Evolutionary conservation across 148 eudicot species (phyloP), one percentile per base, ranked within the genome.

Genomic region (Camellia sinensis): DNA sequence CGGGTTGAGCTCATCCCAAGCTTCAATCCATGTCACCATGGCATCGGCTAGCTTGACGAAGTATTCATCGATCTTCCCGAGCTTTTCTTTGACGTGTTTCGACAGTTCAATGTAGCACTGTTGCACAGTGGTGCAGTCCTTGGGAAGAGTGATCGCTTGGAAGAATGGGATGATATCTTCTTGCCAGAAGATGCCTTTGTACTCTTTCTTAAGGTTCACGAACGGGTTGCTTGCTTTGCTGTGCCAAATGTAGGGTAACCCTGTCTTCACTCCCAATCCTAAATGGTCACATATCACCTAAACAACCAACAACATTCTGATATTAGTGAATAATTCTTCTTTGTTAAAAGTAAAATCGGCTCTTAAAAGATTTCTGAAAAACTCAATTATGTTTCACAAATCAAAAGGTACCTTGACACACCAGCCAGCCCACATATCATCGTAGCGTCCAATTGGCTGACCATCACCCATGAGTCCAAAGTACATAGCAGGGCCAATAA

Each of bases 341-440:
- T 0, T 14, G 11, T 6, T 4, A 60, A 60, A 17, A 3, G 6
- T 3, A 60, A 8, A 60, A 60, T 18, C 22, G 11, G 21, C 7
- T 18, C 22, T 3, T 14, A 53, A 2, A 6, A 19, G 2, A 4
- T 22, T 52, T 13, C 0, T 10, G 41, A 29, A 50, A 48, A 50
- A 37, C 7, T 66, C 44, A 7, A 18, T 17, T 7, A 18, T 18
- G 61, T 29, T 74, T 14, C 40, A 45, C 15, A 67, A n/a, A n/a
- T 6, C 7, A 17, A 19, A 64, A 19, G 46, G 74, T 68, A 90
- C 93, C 94, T 91, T 91, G 84, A 57, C 70, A 78, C 94, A 91
- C 92, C 94, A 91, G 56, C 94, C 94, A 60, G 92, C 92, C 94
- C 90, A 90, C 94, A 91, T 91, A 74, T 91, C 94, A 11, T 91